Evolutionary conservation across 257 asterid genomes (phyloP).

Genomic region (Mentha longifolia): DNA sequence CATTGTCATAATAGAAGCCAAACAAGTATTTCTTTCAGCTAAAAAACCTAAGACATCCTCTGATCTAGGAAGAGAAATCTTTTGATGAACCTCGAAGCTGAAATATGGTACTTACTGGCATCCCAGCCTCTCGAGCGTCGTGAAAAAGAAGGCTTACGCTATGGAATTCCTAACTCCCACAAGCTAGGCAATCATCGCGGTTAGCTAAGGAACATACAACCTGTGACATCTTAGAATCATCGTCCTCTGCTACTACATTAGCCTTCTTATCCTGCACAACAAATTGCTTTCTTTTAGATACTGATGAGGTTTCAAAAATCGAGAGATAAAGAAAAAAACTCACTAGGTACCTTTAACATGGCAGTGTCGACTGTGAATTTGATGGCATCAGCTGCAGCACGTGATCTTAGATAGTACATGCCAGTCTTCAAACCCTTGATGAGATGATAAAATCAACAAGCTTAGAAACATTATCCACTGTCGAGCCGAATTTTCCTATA

Average conservation of each 20-base stretch:
- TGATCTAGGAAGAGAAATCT: no score
- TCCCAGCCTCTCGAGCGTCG: neutral
- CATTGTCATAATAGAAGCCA: no score
- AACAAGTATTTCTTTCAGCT: no score
- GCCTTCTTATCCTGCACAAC: constrained; percentile 47
- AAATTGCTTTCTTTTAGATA: neutral
- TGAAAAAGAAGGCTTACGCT: neutral
- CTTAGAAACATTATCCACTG: neutral
- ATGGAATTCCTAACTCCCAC: constrained; percentile 64
- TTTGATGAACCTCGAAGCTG: no score
- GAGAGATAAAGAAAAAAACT: neutral
- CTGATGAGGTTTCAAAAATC: neutral
- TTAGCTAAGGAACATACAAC: constrained; percentile 81
- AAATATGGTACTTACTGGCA: no score
- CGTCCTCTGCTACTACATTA: constrained; percentile 48
- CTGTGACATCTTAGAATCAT: constrained; percentile 64
- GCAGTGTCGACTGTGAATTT: constrained; percentile 89
- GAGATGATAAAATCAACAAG: no score
- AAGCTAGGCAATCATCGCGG: constrained; percentile 84
- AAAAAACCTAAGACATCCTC: no score
- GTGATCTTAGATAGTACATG: constrained; percentile 89
- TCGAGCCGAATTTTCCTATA: neutral
- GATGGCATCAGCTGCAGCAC: constrained; percentile 96
- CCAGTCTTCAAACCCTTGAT: constrained; percentile 92
- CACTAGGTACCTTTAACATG: constrained; percentile 56